Percentiles rank a stretch among this genome's conserved stretches.
These are phyloP conservation scores for Lactarius evosmus DNA, from an alignment of 768 basidiomycete species.

Conservation along the genomic window DNA sequence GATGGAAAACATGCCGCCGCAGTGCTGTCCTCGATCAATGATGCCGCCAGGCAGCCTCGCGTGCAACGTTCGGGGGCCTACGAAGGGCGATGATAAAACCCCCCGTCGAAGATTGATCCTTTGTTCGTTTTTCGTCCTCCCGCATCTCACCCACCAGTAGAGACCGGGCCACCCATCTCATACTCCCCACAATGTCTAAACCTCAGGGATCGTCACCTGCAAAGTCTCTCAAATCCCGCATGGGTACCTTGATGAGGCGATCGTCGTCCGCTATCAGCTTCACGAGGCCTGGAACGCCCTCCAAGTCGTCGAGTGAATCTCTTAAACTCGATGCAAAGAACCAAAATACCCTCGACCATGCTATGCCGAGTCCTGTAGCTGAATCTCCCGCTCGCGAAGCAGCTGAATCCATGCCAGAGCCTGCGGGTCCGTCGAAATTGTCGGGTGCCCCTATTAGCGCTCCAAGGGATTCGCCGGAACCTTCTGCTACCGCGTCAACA, in stretches of 20 bases:
- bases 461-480: conserved; percentile 15
- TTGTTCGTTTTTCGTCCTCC: conserved; percentile 12
- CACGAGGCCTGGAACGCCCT: conserved; percentile 15
- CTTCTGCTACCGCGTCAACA: conserved; percentile 1
- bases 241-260: conserved; percentile 26
- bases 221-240: conserved; percentile 24
- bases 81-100: conserved; percentile 18
- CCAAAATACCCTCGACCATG: conserved; percentile 32
- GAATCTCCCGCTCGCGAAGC: conserved; percentile 66
- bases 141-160: neutral
- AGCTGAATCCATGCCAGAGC: conserved; percentile 34
- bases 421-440: conserved; percentile 32
- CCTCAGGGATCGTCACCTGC: conserved; percentile 5
- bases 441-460: conserved; percentile 23
- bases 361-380: conserved; percentile 59
- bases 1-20: conserved; percentile 19
- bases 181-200: conserved; percentile 21
- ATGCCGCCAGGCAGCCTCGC: conserved; percentile 26
- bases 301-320: conserved; percentile 27
- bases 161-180: neutral
- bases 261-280: conserved; percentile 26
- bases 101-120: conserved; percentile 16
- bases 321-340: conserved; percentile 38
- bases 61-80: conserved; percentile 7
- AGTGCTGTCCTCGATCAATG: conserved; percentile 26